Base-by-base conservation (phyloP, 2,329 filamentous ascomycete species). In the Fusarium citri region DNA sequence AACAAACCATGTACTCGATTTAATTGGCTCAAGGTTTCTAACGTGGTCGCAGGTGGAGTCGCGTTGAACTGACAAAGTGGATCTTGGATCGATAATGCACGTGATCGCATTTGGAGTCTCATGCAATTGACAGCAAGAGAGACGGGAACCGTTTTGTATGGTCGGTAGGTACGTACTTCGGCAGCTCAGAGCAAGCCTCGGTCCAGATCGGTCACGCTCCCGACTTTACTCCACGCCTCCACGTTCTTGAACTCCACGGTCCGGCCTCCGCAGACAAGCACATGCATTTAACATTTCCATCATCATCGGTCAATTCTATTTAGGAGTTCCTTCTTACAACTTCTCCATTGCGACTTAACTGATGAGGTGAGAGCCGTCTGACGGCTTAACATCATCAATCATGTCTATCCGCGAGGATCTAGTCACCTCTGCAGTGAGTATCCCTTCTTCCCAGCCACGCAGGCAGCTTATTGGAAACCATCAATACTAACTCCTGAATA, bases 401-500 rank as follows among this genome's bases (percentile, higher is more conserved):
- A 95, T 90, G 86, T 91, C 94, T 85, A 94, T 97, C 84, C 94
- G 96, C 79, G 95, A 98, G 89, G 95, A 98, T 80, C 85, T 98
- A 71, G 89, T 97, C 76, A 86, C 89, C 74, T 97, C 94, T 78
- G 94, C 93, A 78, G 91, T 92, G 86, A 75, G 81, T 80, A 25
- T 30, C 41, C 41, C 34, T 53, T 43, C 59, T 25, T 25, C 66
- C 58, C 57, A 60, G 46, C 50, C 61, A 51, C 55, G 58, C 22
- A 41, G 18, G 42, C 34, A 37, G 28, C 20, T 18, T 31, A 55
- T 66, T 34, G 47, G 55, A 57, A 68, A 14, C 22, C 22, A 23
- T 11, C 55, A 50, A 61, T 63, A 63, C 73, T 75, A 45, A 77
- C 69, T 59, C 58, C 41, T 58, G 22, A 55, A 49, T 26, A 75